Conservation (phyloP, 768 basidiomycete species). For the Tulasnella sp. region DNA sequence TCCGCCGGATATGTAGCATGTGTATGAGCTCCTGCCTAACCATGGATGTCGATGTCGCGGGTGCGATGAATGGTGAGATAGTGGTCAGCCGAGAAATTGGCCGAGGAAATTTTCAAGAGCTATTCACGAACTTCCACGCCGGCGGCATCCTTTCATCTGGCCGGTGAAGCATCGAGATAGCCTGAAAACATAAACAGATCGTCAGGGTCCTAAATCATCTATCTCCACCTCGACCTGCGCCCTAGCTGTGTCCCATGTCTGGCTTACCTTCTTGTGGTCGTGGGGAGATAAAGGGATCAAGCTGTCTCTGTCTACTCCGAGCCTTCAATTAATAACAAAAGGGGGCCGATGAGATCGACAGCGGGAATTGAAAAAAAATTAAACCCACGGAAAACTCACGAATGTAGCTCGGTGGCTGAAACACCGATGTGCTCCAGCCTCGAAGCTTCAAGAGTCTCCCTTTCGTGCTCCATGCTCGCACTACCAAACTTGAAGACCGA, state of each 20-base stretch:
- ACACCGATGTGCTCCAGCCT: slow-evolving; percentile 77
- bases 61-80: background rate
- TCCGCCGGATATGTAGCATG: slow-evolving; percentile 69
- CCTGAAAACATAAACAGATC: slow-evolving; percentile 38
- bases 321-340: slow-evolving; percentile 36
- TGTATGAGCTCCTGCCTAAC: slow-evolving; percentile 68
- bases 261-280: slow-evolving; percentile 63
- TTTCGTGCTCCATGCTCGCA: slow-evolving; percentile 55
- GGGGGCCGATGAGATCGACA: too few species aligned
- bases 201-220: background rate
- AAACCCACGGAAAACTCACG: slow-evolving; percentile 33
- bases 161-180: slow-evolving; percentile 48
- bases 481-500: slow-evolving; percentile 83
- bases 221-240: background rate
- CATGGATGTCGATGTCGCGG: background rate
- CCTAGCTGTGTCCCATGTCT: background rate
- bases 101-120: background rate
- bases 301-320: slow-evolving; percentile 46
- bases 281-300: slow-evolving; percentile 57
- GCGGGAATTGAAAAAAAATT: background rate
- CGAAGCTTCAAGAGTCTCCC: slow-evolving; percentile 49
- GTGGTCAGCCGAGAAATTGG: background rate
- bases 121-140: slow-evolving; percentile 50
- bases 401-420: slow-evolving; percentile 50
- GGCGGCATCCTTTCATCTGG: slow-evolving; percentile 34